Conservation (phyloP, 805 yeast species). For the Candida suzukii region DNA sequence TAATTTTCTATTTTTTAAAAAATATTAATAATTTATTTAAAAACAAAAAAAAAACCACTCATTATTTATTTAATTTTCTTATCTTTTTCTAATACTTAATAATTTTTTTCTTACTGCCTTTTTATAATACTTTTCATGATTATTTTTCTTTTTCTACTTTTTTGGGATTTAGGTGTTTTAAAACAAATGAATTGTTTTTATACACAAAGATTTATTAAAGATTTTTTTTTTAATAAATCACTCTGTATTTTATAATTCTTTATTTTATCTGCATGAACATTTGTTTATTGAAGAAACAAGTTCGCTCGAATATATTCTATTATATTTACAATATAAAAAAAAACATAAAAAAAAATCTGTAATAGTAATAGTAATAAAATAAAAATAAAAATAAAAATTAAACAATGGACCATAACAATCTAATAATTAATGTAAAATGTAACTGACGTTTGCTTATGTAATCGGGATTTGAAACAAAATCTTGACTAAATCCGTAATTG, state of each 20-base stretch:
- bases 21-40: background rate
- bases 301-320: slow-evolving; percentile 11
- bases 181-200: background rate
- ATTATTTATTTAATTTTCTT: background rate
- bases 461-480: no score
- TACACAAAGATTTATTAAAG: no score
- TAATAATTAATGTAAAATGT: no score
- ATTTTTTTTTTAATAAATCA: slow-evolving; percentile 3
- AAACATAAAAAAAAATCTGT: background rate
- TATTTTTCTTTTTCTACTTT: background rate
- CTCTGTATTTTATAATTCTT: slow-evolving; percentile 3
- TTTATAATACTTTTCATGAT: background rate
- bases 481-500: no score
- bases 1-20: background rate
- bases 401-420: no score
- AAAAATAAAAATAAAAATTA: no score
- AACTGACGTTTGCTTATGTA: no score
- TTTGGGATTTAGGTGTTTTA: slow-evolving; percentile 1
- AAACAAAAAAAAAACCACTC: background rate
- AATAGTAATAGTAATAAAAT: no score
- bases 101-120: background rate
- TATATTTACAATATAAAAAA: background rate
- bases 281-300: slow-evolving; percentile 36
- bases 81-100: background rate
- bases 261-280: slow-evolving; percentile 24